A percentile compares a stretch with the other conserved stretches of the same genome.
Evolutionary conservation across 306 rosid genomes (phyloP).

Genomic region (Lagenaria siceraria): DNA sequence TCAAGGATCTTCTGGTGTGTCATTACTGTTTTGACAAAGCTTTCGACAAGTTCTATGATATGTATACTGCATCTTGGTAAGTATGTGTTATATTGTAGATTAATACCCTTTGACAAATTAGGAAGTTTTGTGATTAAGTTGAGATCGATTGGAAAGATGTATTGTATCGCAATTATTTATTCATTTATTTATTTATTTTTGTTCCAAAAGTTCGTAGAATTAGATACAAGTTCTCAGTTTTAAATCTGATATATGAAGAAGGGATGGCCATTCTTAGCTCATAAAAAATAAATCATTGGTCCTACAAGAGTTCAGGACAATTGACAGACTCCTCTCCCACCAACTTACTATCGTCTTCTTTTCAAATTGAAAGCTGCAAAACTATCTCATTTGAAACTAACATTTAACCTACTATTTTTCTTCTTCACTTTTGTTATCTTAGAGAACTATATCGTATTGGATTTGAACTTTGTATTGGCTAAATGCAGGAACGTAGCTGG

Average conservation of each 20-base stretch:
- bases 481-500: conserved; percentile 64
- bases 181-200: too few species aligned
- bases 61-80: conserved; percentile 81
- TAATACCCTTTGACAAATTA: not conserved
- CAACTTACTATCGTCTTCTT: not conserved
- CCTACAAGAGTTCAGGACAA: not conserved
- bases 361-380: not conserved
- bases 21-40: conserved; percentile 78
- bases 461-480: conserved; percentile 5
- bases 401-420: not conserved
- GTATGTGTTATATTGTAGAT: not conserved
- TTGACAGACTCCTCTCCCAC: not conserved
- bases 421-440: not conserved
- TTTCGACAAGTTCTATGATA: conserved; percentile 77
- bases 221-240: not conserved
- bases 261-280: not conserved
- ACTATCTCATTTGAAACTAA: not conserved
- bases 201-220: not conserved
- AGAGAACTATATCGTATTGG: not conserved
- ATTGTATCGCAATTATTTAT: not conserved
- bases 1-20: conserved; percentile 69
- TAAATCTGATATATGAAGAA: not conserved
- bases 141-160: not conserved
- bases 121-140: not conserved
- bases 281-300: not conserved